Evolutionary conservation across 805 yeast genomes (phyloP), one percentile per base, ranked within the genome.

Genomic region (Myxozyma sirexii): DNA sequence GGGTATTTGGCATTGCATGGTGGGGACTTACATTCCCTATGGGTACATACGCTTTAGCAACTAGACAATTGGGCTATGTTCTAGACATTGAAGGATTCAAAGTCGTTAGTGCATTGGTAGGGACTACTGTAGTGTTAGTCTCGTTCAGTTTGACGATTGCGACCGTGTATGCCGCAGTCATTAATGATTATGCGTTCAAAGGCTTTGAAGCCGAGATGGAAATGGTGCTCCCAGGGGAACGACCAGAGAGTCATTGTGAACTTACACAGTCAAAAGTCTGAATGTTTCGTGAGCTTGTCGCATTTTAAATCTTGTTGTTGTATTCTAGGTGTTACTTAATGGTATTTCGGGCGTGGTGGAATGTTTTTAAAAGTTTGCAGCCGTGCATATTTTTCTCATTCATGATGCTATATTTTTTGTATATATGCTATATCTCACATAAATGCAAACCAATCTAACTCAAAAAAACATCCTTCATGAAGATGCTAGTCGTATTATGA

Each of bases 21-120:
- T 88, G 97, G 97, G 84, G 91, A 17, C 82, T 88, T 77, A 88
- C 97, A 64, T 91, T 91, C 85, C 97, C 97, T 3, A 68, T 90
- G 43, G 97, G 97, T 1, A 89, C 96, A 0, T 84, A 88, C 86
- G 77, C 86, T 0, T 71, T 87, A 13, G 83, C 90, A 1, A 79
- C 83, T 59, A 72, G 77, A 8, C 80, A 83, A 66, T 69, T 90
- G 19, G 85, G 77, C 43, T 67, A 62, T 2, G 70, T 80, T 1
- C 82, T 81, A 49, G 80, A 80, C 1, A 70, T 87, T 65, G 68
- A 72, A 10, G 83, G 88, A 0, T 88, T 89, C 72, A 78, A 82
- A 63, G 84, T 86, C 8, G 64, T 88, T 26, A 82, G 86, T 13
- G 77, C 85, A 35, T 79, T 88, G 3, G 88, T 87, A 68, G 84